These are phyloP conservation scores for Schrenkiella parvula DNA, from an alignment of 345 rosid genomes.

Conservation along the genomic window DNA sequence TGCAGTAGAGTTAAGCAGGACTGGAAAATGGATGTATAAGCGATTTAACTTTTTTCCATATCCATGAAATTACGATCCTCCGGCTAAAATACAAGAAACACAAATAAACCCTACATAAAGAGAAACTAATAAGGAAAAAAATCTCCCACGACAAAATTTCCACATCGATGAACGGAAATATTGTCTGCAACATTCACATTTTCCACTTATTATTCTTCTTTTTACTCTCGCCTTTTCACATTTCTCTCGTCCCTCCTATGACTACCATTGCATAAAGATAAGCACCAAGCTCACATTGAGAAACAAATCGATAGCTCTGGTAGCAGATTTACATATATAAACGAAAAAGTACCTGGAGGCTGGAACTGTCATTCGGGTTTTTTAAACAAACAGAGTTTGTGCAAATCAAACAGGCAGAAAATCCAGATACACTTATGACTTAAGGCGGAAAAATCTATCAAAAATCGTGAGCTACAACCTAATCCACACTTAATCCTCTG, in stretches of 20 bases:
- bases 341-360: no score
- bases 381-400: neutral
- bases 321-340: no score
- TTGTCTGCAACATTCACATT: slow-evolving; percentile 2
- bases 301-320: neutral
- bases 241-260: neutral
- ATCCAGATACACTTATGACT: neutral
- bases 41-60: neutral
- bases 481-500: neutral
- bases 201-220: neutral
- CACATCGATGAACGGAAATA: neutral
- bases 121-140: neutral
- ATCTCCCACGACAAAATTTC: neutral
- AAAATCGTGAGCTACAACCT: slow-evolving; percentile 1
- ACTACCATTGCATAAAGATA: neutral
- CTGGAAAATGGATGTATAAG: neutral
- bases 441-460: neutral
- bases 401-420: slow-evolving; percentile 5
- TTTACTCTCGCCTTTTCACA: neutral
- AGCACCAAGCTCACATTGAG: neutral
- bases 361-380: neutral
- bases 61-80: neutral
- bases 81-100: neutral
- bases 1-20: neutral
- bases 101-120: neutral